Percentiles rank a stretch among this genome's conserved stretches.
phyloP scores from a whole-genome alignment of 305 asterid species.

The Rubia balearica region DNA sequence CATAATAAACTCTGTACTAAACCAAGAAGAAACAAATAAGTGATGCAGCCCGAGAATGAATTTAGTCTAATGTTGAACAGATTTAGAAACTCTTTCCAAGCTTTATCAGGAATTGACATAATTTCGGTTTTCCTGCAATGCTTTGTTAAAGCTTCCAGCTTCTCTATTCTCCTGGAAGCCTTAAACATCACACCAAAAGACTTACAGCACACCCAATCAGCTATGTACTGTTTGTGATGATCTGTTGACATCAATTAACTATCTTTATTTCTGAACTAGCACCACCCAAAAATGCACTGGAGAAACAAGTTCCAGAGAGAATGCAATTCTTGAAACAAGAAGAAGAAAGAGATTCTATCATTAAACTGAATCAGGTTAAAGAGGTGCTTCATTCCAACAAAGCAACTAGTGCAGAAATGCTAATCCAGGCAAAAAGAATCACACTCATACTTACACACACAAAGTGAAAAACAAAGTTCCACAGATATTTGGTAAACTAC shows the following conservation, averaged over 20 bases:
- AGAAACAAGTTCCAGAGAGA: not conserved
- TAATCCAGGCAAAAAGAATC: not conserved
- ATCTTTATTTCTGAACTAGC: not conserved
- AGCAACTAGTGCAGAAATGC: conserved; percentile 3
- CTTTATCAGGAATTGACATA: not conserved
- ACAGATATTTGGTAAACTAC: not conserved
- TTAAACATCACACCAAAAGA: not conserved
- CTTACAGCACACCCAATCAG: not conserved
- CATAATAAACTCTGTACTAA: no score
- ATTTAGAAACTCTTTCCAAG: conserved; percentile 1
- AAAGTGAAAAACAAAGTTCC: not conserved
- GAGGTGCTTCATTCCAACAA: not conserved
- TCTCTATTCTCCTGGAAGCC: not conserved
- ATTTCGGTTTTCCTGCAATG: not conserved
- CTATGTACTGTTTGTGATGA: not conserved
- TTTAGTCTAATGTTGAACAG: not conserved
- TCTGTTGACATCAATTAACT: not conserved
- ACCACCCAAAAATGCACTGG: not conserved
- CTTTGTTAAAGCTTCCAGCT: not conserved
- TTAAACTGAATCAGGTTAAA: not conserved
- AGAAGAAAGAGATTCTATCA: not conserved
- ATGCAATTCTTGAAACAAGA: not conserved
- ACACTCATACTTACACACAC: not conserved
- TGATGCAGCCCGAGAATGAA: not conserved
- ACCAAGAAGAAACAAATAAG: not conserved